phyloP scores from a whole-genome alignment of 352 stramenopile species.

The Phytophthora macrochlamydospora region DNA sequence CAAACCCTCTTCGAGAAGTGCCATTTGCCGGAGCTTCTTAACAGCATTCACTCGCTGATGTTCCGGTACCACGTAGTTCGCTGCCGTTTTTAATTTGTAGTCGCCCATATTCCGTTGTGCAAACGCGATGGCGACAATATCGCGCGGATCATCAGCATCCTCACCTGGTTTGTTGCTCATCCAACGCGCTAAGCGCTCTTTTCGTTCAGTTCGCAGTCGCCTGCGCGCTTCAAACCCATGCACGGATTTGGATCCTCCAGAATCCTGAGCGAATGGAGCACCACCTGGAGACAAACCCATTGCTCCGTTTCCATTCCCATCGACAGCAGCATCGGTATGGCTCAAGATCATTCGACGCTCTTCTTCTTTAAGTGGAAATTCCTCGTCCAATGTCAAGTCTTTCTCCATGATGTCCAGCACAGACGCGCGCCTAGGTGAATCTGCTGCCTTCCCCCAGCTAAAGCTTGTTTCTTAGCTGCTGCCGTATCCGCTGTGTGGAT shows the following conservation, averaged over 20 bases:
- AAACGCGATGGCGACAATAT: conserved; percentile 91
- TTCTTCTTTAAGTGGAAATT: conserved; percentile 67
- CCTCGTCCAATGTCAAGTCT: conserved; percentile 42
- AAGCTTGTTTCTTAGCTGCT: conserved; percentile 19
- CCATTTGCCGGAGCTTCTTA: conserved; percentile 90
- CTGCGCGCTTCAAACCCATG: conserved; percentile 88
- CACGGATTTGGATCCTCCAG: conserved; percentile 31
- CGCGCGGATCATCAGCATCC: conserved; percentile 89
- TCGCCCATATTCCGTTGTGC: conserved; percentile 91
- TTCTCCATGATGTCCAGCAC: conserved; percentile 80
- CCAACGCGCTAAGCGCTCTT: conserved; percentile 66
- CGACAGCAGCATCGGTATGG: conserved; percentile 16
- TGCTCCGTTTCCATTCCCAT: conserved; percentile 8
- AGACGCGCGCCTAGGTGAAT: conserved; percentile 28
- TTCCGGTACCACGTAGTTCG: conserved; percentile 90
- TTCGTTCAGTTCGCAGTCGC: conserved; percentile 69
- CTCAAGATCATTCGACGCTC: conserved; percentile 54
- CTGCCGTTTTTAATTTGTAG: conserved; percentile 91
- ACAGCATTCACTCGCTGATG: conserved; percentile 89
- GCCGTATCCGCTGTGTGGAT: conserved; percentile 50
- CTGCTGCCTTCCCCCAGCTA: neutral
- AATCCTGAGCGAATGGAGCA: conserved; percentile 4
- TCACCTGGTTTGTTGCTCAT: conserved; percentile 80
- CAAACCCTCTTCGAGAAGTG: conserved; percentile 81
- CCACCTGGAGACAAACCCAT: conserved; percentile 10